Evolutionary conservation across 805 yeast species (phyloP).

Genomic region (Clavispora asparagi): DNA sequence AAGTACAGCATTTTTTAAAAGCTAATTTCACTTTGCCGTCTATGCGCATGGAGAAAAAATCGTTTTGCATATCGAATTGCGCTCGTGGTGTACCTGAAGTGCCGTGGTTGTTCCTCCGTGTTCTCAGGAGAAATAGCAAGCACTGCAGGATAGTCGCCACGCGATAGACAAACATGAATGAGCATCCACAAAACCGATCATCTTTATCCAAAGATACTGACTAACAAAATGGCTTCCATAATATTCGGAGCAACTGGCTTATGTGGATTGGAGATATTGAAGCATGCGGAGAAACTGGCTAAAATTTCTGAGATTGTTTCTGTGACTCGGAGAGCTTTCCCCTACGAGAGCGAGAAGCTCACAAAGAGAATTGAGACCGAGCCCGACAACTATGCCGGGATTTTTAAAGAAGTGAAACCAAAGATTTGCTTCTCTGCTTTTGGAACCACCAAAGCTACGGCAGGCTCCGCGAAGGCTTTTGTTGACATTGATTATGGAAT

Average conservation of each 20-base stretch:
- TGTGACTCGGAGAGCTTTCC: constrained; percentile 46
- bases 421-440: constrained; percentile 9
- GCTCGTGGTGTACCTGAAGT: no score
- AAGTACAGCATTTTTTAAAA: no score
- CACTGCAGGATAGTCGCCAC: no score
- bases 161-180: neutral
- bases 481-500: constrained; percentile 69
- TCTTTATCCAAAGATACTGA: neutral
- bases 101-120: no score
- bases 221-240: constrained; percentile 12
- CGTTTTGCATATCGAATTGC: no score
- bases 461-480: constrained; percentile 71
- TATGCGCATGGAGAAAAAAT: no score
- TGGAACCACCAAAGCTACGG: constrained; percentile 15
- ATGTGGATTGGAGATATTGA: constrained; percentile 58
- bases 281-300: constrained; percentile 33
- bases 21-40: no score
- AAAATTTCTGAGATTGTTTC: constrained; percentile 40
- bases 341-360: constrained; percentile 25
- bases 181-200: neutral
- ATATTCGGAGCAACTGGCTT: constrained; percentile 74
- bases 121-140: no score
- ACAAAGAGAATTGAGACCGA: constrained; percentile 41
- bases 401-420: constrained; percentile 9
- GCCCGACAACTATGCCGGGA: constrained; percentile 45